Base-by-base conservation (phyloP, 805 yeast species). In the Saturnispora hagleri region DNA sequence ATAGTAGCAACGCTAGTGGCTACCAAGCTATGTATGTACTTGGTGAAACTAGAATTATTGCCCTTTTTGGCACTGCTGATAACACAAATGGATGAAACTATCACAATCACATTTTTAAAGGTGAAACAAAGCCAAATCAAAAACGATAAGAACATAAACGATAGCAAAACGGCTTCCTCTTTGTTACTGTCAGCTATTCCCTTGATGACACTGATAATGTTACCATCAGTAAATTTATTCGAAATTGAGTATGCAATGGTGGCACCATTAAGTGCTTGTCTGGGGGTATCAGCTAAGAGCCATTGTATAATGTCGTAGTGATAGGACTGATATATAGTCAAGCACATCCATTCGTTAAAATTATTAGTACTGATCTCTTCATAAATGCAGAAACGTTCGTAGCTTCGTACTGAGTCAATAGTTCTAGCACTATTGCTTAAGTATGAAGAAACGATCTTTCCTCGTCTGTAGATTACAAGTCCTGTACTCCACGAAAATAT, bases 251-350 rank as follows among this genome's bases (percentile, higher is more conserved):
- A 80, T 51, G 79, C 79, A 57, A 70, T 72, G 9, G 97, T 87
- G 58, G 86, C 70, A 27, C 89, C 85, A 62, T 89, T 89, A 55
- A 89, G 77, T 1, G 86, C 82, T 67, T 89, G 96, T 67, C 97
- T 79, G 24, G 97, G 97, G 17, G 89, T 75, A 58, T 89, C 96
- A 0, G 95, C 89, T 44, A 86, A 69, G 9, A 88, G 59, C 57
- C 88, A 74, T 45, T 71, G 73, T 44, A 79, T 69, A 13, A 85
- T 59, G 57, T 80, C 84, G 50, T 79, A 77, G 58, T 84, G 82
- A 50, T 84, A 69, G 47, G 86, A 81, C 56, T 77, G 78, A 65
- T 79, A 86, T 3, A 82, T 74, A 57, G 76, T 77, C 55, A 88
- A 79, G 9, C 88, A 78, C 48, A 82, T 65, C 75, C 84, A 81